Base-by-base conservation (phyloP, 108 stramenopile genomes). In the Pseudonitzschia multiseries region DNA sequence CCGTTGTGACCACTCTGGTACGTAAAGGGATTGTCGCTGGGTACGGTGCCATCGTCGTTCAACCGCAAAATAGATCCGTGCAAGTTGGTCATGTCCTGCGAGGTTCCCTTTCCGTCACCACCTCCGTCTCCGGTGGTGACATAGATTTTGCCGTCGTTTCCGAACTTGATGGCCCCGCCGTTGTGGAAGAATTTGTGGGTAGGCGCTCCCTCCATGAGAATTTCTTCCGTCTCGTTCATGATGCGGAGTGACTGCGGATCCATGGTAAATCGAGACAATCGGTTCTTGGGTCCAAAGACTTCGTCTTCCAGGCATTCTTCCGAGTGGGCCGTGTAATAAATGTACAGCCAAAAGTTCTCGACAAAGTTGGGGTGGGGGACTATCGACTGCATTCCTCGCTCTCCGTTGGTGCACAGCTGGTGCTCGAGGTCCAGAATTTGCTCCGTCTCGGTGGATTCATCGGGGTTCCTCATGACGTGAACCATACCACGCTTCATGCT, bases 61-160 rank as follows among this genome's bases (percentile, higher is more conserved):
- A 81, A 52, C 27, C 80, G 70, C 21, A 81, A n/a, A n/a, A 81
- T 64, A 12, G 41, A 33, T 40, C 75, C 79, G 31, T 50, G 56
- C 20, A 73, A 10, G 27, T 71, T 68, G 17, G 40, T 68, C 29
- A 65, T 42, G 52, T 72, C 70, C 26, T 73, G 71, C 12, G 66
- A 67, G 2, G 42, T 67, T 18, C 50, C 24, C 10, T 42, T 24
- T 27, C 29, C 40, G 20, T 29, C 27, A 32, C 41, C 61, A 15
- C 71, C 71, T 4, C 72, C 71, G 53, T 79, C 72, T 50, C 78
- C 78, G 36, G 63, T 70, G 17, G 76, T 69, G 17, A 81, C 36
- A 33, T 73, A 81, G n/a, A 81, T 24, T n/a, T 73, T 67, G 13
- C 80, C 80, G 68, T 81, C 80, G n/a, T 81, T 81, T 0, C 80